A percentile compares a stretch with the other conserved stretches of the same genome.
phyloP scores from a whole-genome alignment of 2,329 filamentous ascomycete species.

The Apiospora aurea region DNA sequence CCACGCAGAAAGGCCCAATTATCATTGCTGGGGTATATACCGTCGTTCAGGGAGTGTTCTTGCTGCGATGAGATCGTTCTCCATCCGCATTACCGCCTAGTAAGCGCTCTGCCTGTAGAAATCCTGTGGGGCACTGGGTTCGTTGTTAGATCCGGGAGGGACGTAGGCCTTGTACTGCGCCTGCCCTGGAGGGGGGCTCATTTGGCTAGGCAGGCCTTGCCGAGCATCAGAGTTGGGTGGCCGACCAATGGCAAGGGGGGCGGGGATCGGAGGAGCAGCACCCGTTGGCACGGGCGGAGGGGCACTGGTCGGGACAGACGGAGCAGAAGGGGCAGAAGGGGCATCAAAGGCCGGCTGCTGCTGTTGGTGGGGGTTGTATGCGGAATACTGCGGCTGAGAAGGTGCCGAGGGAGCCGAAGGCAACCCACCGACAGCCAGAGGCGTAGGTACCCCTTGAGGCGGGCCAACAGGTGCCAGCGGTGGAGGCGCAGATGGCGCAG shows the following conservation, averaged over 20 bases:
- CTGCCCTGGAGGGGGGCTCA: slow-evolving; percentile 37
- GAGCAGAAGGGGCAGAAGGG: slow-evolving; percentile 29
- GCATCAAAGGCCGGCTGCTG: slow-evolving; percentile 42
- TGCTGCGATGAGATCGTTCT: not conserved
- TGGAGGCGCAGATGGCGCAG: slow-evolving; percentile 40
- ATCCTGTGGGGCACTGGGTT: slow-evolving; percentile 59
- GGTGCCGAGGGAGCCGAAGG: slow-evolving; percentile 37
- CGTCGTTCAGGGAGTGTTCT: not conserved
- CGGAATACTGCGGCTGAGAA: slow-evolving; percentile 47
- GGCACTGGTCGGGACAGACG: slow-evolving; percentile 33
- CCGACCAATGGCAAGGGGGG: slow-evolving; percentile 37
- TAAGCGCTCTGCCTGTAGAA: slow-evolving; percentile 59
- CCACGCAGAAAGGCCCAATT: not conserved
- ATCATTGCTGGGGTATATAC: slow-evolving; percentile 17
- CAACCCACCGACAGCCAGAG: slow-evolving; percentile 34
- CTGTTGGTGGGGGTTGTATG: slow-evolving; percentile 38
- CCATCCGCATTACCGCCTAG: slow-evolving; percentile 27
- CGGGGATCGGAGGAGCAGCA: slow-evolving; percentile 51
- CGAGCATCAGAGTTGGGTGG: slow-evolving; percentile 54
- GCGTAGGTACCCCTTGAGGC: slow-evolving; percentile 35
- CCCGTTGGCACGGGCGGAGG: slow-evolving; percentile 45
- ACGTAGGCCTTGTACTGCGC: slow-evolving; percentile 69
- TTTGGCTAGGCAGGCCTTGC: slow-evolving; percentile 58
- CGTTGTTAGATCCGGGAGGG: slow-evolving; percentile 49
- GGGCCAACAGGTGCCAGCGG: slow-evolving; percentile 38